Conservation (phyloP, 805 yeast genomes). For the Pichia pseudocactophila region DNA sequence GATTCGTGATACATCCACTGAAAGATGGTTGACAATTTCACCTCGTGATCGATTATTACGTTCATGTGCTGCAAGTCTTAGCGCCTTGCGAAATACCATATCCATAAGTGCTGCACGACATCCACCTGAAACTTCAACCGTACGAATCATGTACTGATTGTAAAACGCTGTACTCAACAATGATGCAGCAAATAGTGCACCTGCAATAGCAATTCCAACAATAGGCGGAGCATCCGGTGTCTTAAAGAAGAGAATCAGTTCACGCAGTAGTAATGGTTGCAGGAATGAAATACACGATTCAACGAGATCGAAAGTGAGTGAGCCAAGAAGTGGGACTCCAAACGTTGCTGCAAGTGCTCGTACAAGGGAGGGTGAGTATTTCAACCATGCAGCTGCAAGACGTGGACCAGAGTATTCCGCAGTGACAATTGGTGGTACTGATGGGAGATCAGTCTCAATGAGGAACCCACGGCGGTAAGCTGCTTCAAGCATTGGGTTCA, state of each 20-base stretch:
- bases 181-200: constrained; percentile 54
- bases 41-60: constrained; percentile 57
- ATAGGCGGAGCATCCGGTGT: constrained; percentile 27
- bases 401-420: constrained; percentile 26
- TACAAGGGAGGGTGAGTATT: constrained; percentile 21
- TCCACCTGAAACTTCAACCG: constrained; percentile 54
- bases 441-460: constrained; percentile 33
- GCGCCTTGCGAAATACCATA: constrained; percentile 62
- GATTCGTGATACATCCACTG: constrained; percentile 65
- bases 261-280: constrained; percentile 50
- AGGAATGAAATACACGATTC: constrained; percentile 34
- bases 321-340: constrained; percentile 29
- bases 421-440: constrained; percentile 31
- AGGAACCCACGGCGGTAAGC: constrained; percentile 39
- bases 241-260: constrained; percentile 39
- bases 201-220: constrained; percentile 55
- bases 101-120: constrained; percentile 57
- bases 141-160: constrained; percentile 58
- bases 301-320: constrained; percentile 30
- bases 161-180: constrained; percentile 50
- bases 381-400: constrained; percentile 28
- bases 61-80: constrained; percentile 58
- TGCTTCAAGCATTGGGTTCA: constrained; percentile 71
- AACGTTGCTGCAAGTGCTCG: constrained; percentile 31
- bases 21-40: constrained; percentile 68